phyloP scores from a whole-genome alignment of 768 basidiomycete genomes.

The Postia placenta region DNA sequence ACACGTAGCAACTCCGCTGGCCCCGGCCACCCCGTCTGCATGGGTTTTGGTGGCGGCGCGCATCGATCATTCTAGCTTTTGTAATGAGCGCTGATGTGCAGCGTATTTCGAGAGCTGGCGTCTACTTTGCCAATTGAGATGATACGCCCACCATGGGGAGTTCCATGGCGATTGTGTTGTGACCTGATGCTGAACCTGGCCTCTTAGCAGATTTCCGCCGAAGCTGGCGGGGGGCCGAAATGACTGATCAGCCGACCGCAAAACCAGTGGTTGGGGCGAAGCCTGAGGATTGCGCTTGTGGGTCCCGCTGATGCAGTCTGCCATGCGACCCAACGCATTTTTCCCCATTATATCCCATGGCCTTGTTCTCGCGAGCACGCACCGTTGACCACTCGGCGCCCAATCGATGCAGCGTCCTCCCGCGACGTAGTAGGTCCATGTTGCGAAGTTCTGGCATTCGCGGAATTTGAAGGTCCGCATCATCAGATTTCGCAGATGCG shows the following conservation, averaged over 20 bases:
- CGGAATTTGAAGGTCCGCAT: neutral
- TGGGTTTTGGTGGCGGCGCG: too few relatives aligned
- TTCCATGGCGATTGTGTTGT: neutral
- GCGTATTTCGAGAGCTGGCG: neutral
- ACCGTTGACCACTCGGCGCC: neutral
- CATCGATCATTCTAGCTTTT: too few relatives aligned
- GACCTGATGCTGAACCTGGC: neutral
- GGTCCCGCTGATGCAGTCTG: slow-evolving; percentile 1
- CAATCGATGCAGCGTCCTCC: neutral
- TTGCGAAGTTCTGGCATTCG: slow-evolving; percentile 1
- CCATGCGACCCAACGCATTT: neutral
- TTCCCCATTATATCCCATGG: neutral
- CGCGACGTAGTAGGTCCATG: slow-evolving; percentile 8
- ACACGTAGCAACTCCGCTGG: too few relatives aligned
- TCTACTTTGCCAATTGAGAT: neutral
- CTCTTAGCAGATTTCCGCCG: neutral
- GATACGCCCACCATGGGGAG: neutral
- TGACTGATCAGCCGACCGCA: neutral
- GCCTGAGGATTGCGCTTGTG: slow-evolving; percentile 1
- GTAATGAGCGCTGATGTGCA: neutral
- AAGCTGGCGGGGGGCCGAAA: neutral
- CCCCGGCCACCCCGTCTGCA: too few relatives aligned
- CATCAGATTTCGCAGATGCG: slow-evolving; percentile 1
- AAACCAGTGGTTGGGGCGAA: neutral
- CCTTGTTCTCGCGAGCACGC: neutral